Evolutionary conservation across 2,329 filamentous ascomycete genomes (phyloP), one percentile per base, ranked within the genome.

Genomic region (Botrytis sinoallii): DNA sequence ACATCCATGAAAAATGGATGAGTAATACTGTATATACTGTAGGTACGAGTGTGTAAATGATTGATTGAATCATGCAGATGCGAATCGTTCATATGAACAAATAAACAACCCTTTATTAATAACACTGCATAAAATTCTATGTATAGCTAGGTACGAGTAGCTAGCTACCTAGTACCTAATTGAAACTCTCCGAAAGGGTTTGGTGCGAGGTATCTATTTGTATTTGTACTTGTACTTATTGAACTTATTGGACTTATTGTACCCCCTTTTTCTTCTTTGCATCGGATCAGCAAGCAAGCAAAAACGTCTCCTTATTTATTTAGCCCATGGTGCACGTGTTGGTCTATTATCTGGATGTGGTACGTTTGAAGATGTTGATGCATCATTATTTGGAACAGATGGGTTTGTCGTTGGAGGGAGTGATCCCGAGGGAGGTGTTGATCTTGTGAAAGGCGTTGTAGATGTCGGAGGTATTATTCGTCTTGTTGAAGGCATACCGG

Each of bases 251-350:
- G 35, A 35, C 32, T n/a, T 38, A 9, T 61, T 40, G 35, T 25
- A 61, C 9, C 59, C 32, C 59, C 35, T 40, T 61, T n/a, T 18
- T 22, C 20, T 48, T 48, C 46, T 25, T 48, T 40, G 22, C 10
- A n/a, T 25, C 12, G 40, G 40, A 42, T 42, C 12, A 16, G 12
- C 40, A 25, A 42, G 29, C 29, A 18, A 16, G 12, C 40, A 25
- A 42, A 42, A 42, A 18, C n/a, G 38, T 42, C 25, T 64, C 38
- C n/a, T 18, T 40, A 20, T 40, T 68, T 69, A 66, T 35, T 25
- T 72, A 7, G 80, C 80, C 83, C 83, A 84, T 22, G 83, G 83
- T 22, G 83, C 83, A 74, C 80, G 83, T 4, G 82, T 84, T 40
- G 77, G 77, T 2, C 75, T 74, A 74, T 81, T 70, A 42, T 67